These are phyloP conservation scores for Gautieria morchelliformis DNA, from an alignment of 768 basidiomycete species.

Conservation along the genomic window DNA sequence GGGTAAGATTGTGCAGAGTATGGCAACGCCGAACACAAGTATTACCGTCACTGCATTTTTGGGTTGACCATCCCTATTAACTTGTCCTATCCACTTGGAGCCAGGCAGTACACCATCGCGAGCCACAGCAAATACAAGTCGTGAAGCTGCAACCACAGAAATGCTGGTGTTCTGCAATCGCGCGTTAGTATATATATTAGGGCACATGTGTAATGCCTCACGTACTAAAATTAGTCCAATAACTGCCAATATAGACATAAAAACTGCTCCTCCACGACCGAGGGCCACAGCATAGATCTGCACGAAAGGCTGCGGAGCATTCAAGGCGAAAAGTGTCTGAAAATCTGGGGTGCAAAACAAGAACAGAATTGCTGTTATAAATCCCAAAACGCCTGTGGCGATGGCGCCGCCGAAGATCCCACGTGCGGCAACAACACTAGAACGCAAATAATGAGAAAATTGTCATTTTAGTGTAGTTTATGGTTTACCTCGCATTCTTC, in stretches of 20 bases:
- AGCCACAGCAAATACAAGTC: conserved; percentile 88
- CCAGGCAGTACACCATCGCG: conserved; percentile 85
- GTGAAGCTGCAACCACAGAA: conserved; percentile 79
- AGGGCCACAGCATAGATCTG: conserved; percentile 78
- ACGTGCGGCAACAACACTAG: conserved; percentile 65
- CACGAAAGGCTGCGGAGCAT: conserved; percentile 88
- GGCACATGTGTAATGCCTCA: background rate
- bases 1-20: conserved; percentile 84
- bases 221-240: conserved; percentile 78
- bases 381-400: conserved; percentile 73
- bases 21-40: conserved; percentile 58
- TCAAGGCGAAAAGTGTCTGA: conserved; percentile 60
- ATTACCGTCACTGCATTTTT: conserved; percentile 83
- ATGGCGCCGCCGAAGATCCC: conserved; percentile 74
- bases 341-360: conserved; percentile 79
- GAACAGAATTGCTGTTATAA: conserved; percentile 70
- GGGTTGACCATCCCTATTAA: conserved; percentile 65
- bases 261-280: conserved; percentile 66
- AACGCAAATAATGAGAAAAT: background rate
- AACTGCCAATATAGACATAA: conserved; percentile 82
- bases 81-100: conserved; percentile 72
- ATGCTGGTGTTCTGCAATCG: conserved; percentile 70
- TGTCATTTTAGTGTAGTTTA: background rate
- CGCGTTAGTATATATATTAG: background rate
- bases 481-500: conserved; percentile 55